Conservation (phyloP, 2,329 filamentous ascomycete genomes). For the Trichoderma sp. region DNA sequence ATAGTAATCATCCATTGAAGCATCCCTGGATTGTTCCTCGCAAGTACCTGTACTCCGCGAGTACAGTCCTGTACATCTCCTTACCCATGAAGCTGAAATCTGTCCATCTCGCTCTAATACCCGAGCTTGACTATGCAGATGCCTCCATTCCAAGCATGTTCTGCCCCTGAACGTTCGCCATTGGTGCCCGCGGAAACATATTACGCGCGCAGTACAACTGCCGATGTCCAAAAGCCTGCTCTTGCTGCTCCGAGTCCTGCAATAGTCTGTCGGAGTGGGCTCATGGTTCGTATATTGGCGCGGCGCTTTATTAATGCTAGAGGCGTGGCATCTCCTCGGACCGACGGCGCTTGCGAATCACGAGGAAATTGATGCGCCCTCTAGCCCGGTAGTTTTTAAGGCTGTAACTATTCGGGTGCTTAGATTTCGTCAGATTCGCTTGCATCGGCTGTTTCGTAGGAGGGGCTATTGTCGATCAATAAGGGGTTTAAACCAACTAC, state of each 20-base stretch:
- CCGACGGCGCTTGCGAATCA: not conserved
- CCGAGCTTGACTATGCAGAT: not conserved
- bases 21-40: not conserved
- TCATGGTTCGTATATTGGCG: not conserved
- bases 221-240: not conserved
- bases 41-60: not conserved
- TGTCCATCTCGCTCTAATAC: not conserved
- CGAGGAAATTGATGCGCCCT: not conserved
- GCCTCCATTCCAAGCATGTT: not conserved
- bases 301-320: not conserved
- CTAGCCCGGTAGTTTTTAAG: not conserved
- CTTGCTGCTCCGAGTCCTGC: not conserved
- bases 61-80: not conserved
- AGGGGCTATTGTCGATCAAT: not conserved
- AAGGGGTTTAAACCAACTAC: not conserved
- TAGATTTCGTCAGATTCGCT: not conserved
- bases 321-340: not conserved
- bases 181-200: not conserved
- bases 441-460: not conserved
- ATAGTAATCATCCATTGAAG: not conserved
- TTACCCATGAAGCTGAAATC: not conserved
- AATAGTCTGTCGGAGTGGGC: not conserved
- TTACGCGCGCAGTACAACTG: not conserved
- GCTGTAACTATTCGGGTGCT: not conserved
- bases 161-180: not conserved